These are phyloP conservation scores for Vitis labrusca DNA, from an alignment of 164 flowering plant species.

Conservation along the genomic window DNA sequence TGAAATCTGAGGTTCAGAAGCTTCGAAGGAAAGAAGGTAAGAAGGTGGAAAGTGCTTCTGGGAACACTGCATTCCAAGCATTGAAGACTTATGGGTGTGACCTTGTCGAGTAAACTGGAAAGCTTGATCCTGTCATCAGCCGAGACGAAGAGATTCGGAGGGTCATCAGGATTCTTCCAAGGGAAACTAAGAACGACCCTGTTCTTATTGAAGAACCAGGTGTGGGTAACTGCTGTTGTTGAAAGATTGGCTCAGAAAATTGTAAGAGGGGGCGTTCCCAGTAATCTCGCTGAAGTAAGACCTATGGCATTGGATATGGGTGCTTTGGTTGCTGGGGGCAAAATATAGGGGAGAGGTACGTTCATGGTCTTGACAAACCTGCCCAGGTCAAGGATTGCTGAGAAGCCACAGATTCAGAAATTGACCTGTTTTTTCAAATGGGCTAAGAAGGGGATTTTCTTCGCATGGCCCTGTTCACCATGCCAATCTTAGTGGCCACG, in stretches of 20 bases:
- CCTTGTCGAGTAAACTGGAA: constrained; percentile 79
- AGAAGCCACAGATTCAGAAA: too few relatives aligned
- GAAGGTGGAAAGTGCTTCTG: too few relatives aligned
- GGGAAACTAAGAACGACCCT: constrained; percentile 84
- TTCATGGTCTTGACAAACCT: too few relatives aligned
- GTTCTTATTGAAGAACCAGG: constrained; percentile 91
- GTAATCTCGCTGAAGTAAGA: constrained; percentile 75
- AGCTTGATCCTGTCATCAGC: constrained; percentile 88
- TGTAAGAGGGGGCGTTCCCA: constrained; percentile 80
- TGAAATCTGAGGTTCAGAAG: too few relatives aligned
- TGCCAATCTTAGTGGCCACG: too few relatives aligned
- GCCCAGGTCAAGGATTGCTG: too few relatives aligned
- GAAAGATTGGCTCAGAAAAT: constrained; percentile 26
- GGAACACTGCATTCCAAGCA: constrained; percentile 38
- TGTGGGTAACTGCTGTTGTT: constrained; percentile 88
- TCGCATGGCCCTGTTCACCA: too few relatives aligned
- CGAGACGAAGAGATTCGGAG: constrained; percentile 83
- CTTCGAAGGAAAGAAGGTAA: too few relatives aligned
- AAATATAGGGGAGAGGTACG: constrained; percentile 64
- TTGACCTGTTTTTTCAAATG: too few relatives aligned
- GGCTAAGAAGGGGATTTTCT: too few relatives aligned
- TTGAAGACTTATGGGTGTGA: too few relatives aligned
- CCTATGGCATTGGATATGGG: constrained; percentile 84
- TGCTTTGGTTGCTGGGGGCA: constrained; percentile 75
- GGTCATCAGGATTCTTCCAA: constrained; percentile 67